phyloP scores from a whole-genome alignment of 148 eudicot genomes.

The Arbutus unedo region DNA sequence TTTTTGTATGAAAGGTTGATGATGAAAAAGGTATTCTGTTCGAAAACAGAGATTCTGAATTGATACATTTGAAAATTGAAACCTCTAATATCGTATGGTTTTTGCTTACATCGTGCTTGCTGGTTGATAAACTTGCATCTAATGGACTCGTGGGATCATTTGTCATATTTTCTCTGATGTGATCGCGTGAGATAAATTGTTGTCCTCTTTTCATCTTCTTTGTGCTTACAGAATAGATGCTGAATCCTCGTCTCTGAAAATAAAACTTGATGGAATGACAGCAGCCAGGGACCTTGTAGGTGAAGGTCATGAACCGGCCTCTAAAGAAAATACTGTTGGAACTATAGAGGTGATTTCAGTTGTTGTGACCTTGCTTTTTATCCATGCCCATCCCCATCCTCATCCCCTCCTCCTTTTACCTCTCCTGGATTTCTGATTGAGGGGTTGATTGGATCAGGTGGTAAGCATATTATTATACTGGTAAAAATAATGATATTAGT shows the following conservation, averaged over 20 bases:
- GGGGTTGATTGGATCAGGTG: slow-evolving; percentile 2
- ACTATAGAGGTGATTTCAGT: slow-evolving; percentile 63
- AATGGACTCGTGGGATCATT: background rate
- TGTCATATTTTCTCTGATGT: background rate
- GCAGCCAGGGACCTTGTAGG: slow-evolving; percentile 33
- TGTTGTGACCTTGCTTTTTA: background rate
- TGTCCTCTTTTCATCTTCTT: slow-evolving; percentile 13
- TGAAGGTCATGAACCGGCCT: slow-evolving; percentile 40
- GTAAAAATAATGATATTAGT: too few relatives aligned
- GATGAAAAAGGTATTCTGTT: background rate
- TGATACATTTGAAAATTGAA: background rate
- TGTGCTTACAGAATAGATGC: slow-evolving; percentile 70
- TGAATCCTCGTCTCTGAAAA: slow-evolving; percentile 58
- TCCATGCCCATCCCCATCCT: background rate
- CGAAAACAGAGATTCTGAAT: background rate
- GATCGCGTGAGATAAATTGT: background rate
- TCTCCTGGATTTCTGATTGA: slow-evolving; percentile 6
- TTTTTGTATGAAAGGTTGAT: background rate
- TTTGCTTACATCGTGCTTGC: background rate
- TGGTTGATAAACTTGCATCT: background rate
- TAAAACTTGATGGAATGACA: slow-evolving; percentile 58
- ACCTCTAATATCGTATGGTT: background rate
- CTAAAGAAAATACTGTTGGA: slow-evolving; percentile 40
- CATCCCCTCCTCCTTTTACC: background rate
- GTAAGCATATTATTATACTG: background rate